Conservation (phyloP, 2,329 filamentous ascomycete genomes). For the Penicillium crustosum region DNA sequence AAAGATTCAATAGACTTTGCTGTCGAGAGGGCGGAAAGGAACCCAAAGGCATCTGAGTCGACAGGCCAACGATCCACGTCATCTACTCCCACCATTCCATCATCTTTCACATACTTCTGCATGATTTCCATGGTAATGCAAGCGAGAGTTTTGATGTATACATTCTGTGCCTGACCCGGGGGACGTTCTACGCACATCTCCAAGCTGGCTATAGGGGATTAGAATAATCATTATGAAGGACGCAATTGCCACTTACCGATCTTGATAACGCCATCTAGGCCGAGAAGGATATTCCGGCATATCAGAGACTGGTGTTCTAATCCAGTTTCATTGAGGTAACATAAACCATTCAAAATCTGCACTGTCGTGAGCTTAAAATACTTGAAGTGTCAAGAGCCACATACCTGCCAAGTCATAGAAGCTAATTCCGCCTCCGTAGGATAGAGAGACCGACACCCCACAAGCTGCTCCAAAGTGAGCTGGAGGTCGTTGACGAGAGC, state of each 20-base stretch:
- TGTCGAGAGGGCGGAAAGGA: conserved; percentile 34
- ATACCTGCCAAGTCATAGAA: conserved; percentile 16
- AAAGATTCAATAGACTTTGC: conserved; percentile 26
- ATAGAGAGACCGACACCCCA: conserved; percentile 13
- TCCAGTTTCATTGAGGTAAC: conserved; percentile 16
- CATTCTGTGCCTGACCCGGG: conserved; percentile 13
- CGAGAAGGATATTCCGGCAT: conserved; percentile 30
- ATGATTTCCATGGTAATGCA: conserved; percentile 35
- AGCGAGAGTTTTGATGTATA: conserved; percentile 24
- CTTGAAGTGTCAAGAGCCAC: conserved; percentile 4
- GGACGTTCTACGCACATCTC: conserved; percentile 16
- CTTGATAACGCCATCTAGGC: conserved; percentile 26
- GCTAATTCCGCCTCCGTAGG: conserved; percentile 19
- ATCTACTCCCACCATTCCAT: conserved; percentile 34
- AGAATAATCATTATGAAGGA: conserved; percentile 2
- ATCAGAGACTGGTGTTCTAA: conserved; percentile 27
- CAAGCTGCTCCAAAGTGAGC: conserved; percentile 20
- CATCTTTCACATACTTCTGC: conserved; percentile 37
- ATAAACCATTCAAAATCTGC: conserved; percentile 25
- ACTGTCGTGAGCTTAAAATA: conserved; percentile 1
- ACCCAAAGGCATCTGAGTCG: conserved; percentile 29
- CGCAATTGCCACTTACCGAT: conserved; percentile 22
- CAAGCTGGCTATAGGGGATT: conserved; percentile 17
- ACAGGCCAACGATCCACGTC: conserved; percentile 33
- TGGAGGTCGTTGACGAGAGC: conserved; percentile 16